phyloP scores from a whole-genome alignment of 805 yeast genomes.

The Maudiozyma saulgeensis region DNA sequence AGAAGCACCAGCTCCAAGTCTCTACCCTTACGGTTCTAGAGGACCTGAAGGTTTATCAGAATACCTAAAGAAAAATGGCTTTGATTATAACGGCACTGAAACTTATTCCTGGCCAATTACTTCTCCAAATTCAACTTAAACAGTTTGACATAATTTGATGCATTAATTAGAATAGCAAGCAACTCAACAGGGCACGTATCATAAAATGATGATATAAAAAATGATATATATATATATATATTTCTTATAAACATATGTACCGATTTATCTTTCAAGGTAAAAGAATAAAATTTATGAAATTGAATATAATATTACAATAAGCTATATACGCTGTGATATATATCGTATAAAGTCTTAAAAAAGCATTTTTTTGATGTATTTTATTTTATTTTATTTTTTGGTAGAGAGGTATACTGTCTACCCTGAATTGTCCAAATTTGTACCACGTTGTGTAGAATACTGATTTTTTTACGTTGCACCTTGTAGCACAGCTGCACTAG shows the following conservation, averaged over 20 bases:
- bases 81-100: slow-evolving; percentile 45
- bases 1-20: slow-evolving; percentile 53
- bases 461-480: background rate
- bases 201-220: no score
- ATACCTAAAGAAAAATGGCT: slow-evolving; percentile 63
- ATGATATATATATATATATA: no score
- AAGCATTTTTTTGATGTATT: no score
- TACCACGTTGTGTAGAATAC: background rate
- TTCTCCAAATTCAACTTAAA: slow-evolving; percentile 28
- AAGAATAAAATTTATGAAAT: background rate
- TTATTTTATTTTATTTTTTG: no score
- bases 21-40: slow-evolving; percentile 82
- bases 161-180: no score
- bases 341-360: background rate
- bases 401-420: background rate
- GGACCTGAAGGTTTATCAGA: slow-evolving; percentile 63
- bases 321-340: background rate
- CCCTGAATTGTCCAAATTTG: background rate
- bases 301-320: background rate
- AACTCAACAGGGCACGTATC: no score
- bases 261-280: no score
- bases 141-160: no score
- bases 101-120: slow-evolving; percentile 85
- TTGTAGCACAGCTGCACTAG: slow-evolving; percentile 17
- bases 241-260: no score